Base-by-base conservation (phyloP, 768 basidiomycete genomes). In the Mycena crocata region DNA sequence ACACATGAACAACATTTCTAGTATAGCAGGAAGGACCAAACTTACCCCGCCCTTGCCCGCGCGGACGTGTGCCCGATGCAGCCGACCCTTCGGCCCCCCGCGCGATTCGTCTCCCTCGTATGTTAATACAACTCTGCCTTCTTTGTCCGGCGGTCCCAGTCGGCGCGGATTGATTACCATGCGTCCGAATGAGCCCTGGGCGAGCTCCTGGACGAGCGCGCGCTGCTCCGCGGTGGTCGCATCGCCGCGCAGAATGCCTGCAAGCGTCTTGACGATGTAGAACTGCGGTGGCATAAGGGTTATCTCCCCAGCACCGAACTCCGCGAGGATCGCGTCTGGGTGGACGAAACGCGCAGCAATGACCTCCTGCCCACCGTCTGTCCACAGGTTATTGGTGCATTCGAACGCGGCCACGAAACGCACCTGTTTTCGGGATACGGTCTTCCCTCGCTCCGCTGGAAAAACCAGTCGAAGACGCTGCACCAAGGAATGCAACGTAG, bases 231-330 rank as follows among this genome's bases (percentile, higher is more conserved):
- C 40, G 3, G 85, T 87, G 63, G 78, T 85, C 54, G 66, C 57
- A 9, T 75, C 62, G 44, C 85, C 85, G 3, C 75, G 62, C 26
- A 92, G 78, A 35, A 92, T 80, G 34, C 80, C 81, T 5, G 87
- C 81, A 39, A 93, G 81, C 4, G 90, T 92, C 13, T 82, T 79
- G 30, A 93, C 76, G 56, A 93, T 84, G 74, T 93, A 93, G 72
- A 84, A 90, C 73, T 93, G 92, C 15, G 92, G 92, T 21, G 91
- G 91, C 88, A 92, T 89, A 48, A 92, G 81, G 5, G 80, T 80
- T 63, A 92, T 87, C 62, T 82, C 81, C 24, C 83, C 80, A 32
- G 79, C 78, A 23, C 73, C 76, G 72, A 85, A 88, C 73, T 88
- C 88, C 2, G 79, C 75, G 52, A 93, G 77, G 23, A 87, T 89